A percentile compares a stretch with the other conserved stretches of the same genome.
Evolutionary conservation across 805 yeast species (phyloP).

Genomic region (Aciculoconidium aculeatum): DNA sequence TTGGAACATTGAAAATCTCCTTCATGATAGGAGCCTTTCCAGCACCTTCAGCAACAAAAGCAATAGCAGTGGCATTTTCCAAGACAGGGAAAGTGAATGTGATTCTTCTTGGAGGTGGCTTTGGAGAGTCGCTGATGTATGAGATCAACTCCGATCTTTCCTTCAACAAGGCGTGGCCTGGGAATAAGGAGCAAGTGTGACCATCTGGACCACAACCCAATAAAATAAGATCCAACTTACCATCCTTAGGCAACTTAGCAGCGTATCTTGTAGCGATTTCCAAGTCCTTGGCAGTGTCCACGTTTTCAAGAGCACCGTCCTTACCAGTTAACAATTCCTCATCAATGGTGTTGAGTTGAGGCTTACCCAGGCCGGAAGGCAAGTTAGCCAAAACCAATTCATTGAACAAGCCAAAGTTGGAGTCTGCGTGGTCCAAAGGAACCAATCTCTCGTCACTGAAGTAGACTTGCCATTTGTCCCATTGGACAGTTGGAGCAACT

Average conservation of each 20-base stretch:
- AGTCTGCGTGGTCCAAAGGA: conserved; percentile 73
- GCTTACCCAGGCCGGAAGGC: conserved; percentile 37
- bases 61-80: conserved; percentile 46
- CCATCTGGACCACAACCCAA: conserved; percentile 97
- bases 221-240: conserved; percentile 56
- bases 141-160: conserved; percentile 53
- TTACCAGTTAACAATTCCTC: conserved; percentile 52
- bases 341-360: conserved; percentile 62
- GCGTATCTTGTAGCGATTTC: conserved; percentile 62
- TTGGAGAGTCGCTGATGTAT: conserved; percentile 76
- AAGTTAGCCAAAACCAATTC: conserved; percentile 50
- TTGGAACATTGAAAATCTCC: conserved; percentile 55
- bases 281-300: conserved; percentile 40
- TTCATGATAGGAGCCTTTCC: conserved; percentile 70
- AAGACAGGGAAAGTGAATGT: conserved; percentile 81
- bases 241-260: conserved; percentile 43
- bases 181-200: conserved; percentile 90
- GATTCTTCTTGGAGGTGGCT: conserved; percentile 90
- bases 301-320: conserved; percentile 37
- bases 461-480: conserved; percentile 75
- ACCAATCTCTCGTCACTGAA: conserved; percentile 92
- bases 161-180: conserved; percentile 64
- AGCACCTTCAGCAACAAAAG: conserved; percentile 87
- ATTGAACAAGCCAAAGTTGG: conserved; percentile 79
- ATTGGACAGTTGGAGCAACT: conserved; percentile 42